phyloP scores from a whole-genome alignment of 2,329 filamentous ascomycete genomes.

The Triangularia setosa region DNA sequence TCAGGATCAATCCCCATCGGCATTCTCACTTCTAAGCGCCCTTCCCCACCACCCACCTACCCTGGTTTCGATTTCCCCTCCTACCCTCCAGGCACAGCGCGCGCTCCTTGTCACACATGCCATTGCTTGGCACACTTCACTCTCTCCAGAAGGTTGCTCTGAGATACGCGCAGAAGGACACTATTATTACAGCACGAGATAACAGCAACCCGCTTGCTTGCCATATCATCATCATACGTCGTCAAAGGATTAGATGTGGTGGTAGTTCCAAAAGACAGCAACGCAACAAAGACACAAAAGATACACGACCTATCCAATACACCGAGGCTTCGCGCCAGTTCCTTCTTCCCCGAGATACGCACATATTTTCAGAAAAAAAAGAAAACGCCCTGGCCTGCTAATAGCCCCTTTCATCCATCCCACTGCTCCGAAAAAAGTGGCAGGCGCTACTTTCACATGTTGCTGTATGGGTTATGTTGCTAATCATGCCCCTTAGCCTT shows the following conservation, averaged over 20 bases:
- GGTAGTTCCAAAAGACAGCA: not conserved
- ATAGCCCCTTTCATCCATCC: constrained; percentile 1
- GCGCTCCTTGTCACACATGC: not conserved
- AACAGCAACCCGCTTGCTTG: not conserved
- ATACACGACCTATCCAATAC: constrained; percentile 11
- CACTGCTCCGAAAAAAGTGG: constrained; percentile 7
- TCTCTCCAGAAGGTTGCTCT: not conserved
- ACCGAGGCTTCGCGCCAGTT: not conserved
- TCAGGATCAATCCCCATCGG: not conserved
- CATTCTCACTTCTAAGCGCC: not conserved
- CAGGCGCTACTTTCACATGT: constrained; percentile 14
- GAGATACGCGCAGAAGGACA: not conserved
- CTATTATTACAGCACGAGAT: not conserved
- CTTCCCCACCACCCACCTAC: not conserved
- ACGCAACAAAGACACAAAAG: not conserved
- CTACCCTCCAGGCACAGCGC: not conserved
- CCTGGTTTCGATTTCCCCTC: not conserved
- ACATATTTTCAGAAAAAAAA: constrained; percentile 5
- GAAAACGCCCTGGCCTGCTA: not conserved
- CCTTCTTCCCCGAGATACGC: not conserved
- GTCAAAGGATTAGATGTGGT: constrained; percentile 3
- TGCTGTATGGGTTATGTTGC: constrained; percentile 3
- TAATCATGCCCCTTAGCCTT: constrained; percentile 16
- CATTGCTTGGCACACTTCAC: not conserved
- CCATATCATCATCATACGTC: constrained; percentile 10